Evolutionary conservation across 768 basidiomycete species (phyloP).

Genomic region (Pleurotus sapidus): DNA sequence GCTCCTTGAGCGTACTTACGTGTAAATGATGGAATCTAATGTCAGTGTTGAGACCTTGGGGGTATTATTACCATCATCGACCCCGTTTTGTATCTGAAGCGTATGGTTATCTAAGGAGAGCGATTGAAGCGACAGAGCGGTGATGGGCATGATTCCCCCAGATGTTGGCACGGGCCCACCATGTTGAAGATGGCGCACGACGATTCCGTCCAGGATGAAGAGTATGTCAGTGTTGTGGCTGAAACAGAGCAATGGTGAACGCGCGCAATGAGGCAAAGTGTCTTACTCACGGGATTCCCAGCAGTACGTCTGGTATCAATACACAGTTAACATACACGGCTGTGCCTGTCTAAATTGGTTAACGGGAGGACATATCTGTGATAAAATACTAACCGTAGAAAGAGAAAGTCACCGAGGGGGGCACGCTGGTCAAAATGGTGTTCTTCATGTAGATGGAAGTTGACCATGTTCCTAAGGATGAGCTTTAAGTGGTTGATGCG

Average conservation of each 20-base stretch:
- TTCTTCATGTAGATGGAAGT: not conserved
- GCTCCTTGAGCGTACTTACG: not conserved
- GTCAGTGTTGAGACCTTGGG: not conserved
- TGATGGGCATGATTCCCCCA: not conserved
- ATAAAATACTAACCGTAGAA: not conserved
- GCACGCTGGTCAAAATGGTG: not conserved
- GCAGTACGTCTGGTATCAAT: not conserved
- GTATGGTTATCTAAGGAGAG: not conserved
- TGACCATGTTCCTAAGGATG: not conserved
- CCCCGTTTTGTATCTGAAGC: not conserved
- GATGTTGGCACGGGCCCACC: not conserved
- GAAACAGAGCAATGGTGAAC: not conserved
- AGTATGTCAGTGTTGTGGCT: not conserved
- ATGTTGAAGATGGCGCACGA: not conserved
- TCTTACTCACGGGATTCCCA: not conserved
- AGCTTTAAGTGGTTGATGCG: too few species aligned
- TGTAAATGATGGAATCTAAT: not conserved
- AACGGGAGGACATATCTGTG: too few species aligned
- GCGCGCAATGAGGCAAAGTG: too few species aligned
- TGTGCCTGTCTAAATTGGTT: not conserved
- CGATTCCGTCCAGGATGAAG: not conserved
- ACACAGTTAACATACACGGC: not conserved
- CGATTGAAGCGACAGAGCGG: not conserved
- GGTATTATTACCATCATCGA: not conserved
- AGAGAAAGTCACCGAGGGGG: not conserved